phyloP scores from a whole-genome alignment of 345 rosid species.

The Hibiscus tridactylites region DNA sequence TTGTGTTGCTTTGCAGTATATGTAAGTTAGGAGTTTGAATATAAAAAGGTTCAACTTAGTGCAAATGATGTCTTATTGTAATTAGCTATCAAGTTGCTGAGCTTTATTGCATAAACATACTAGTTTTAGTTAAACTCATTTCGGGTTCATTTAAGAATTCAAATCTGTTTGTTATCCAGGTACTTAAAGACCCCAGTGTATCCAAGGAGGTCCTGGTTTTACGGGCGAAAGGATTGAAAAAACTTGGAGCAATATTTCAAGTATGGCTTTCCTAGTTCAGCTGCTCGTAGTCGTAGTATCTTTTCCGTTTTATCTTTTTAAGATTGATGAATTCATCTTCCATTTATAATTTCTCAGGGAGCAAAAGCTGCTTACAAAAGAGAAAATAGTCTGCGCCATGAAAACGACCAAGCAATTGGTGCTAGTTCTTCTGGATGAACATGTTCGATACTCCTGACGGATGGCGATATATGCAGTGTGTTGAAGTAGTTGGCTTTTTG shows the following conservation, averaged over 20 bases:
- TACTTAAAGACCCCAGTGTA: conserved; percentile 76
- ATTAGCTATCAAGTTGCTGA: not conserved
- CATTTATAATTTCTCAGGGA: conserved; percentile 45
- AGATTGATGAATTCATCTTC: not conserved
- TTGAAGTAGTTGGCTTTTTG: not conserved
- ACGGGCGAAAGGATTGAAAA: conserved; percentile 68
- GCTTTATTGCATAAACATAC: not conserved
- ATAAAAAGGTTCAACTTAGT: too few relatives aligned
- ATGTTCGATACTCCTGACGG: not conserved
- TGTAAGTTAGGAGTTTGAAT: too few relatives aligned
- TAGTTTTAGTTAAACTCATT: not conserved
- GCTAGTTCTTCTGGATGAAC: conserved; percentile 28
- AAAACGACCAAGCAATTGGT: conserved; percentile 19
- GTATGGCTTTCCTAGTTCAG: conserved; percentile 21
- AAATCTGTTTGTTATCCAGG: conserved; percentile 31
- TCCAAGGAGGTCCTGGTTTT: conserved; percentile 53
- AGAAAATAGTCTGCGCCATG: conserved; percentile 79
- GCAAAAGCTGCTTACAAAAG: conserved; percentile 66
- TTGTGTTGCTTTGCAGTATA: too few relatives aligned
- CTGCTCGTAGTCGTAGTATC: too few relatives aligned
- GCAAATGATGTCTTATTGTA: too few relatives aligned
- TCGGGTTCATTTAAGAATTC: not conserved
- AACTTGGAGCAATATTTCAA: conserved; percentile 85
- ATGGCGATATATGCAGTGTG: not conserved
- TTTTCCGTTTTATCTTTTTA: not conserved